Percentiles rank a stretch among this genome's conserved stretches.
Evolutionary conservation across 2,329 filamentous ascomycete genomes (phyloP).

Genomic region (Tolypocladium tundrense): DNA sequence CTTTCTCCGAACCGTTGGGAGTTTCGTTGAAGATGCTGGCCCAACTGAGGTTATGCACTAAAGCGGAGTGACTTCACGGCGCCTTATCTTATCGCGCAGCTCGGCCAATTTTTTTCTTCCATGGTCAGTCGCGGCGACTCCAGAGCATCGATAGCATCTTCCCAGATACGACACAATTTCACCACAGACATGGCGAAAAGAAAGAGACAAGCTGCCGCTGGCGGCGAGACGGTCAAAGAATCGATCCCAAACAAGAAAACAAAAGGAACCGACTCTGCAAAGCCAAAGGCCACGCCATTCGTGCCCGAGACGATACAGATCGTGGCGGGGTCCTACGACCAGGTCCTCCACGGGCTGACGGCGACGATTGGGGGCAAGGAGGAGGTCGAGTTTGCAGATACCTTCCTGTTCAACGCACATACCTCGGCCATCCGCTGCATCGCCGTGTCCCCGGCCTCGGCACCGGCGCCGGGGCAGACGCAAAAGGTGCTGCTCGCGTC

Average conservation of each 20-base stretch:
- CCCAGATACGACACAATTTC: background rate
- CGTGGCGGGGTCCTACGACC: slow-evolving; percentile 87
- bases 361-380: slow-evolving; percentile 46
- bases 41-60: background rate
- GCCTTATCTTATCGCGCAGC: slow-evolving; percentile 1
- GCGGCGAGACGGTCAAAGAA: slow-evolving; percentile 14
- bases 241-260: slow-evolving; percentile 20
- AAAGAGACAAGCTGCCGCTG: slow-evolving; percentile 31
- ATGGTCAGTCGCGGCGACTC: background rate
- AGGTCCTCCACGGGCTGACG: slow-evolving; percentile 80
- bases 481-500: slow-evolving; percentile 85
- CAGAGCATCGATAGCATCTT: background rate
- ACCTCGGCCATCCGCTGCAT: slow-evolving; percentile 81
- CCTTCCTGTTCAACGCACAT: slow-evolving; percentile 93
- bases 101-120: slow-evolving; percentile 5
- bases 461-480: slow-evolving; percentile 46
- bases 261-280: slow-evolving; percentile 10
- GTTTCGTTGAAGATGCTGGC: background rate
- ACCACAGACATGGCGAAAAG: slow-evolving; percentile 33
- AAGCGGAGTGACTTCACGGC: background rate
- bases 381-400: slow-evolving; percentile 67
- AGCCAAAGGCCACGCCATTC: slow-evolving; percentile 1
- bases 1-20: background rate
- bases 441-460: slow-evolving; percentile 69
- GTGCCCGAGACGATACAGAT: slow-evolving; percentile 64